Base-by-base conservation (phyloP, 495 filamentous ascomycete genomes). In the Penicillium bialowiezense region DNA sequence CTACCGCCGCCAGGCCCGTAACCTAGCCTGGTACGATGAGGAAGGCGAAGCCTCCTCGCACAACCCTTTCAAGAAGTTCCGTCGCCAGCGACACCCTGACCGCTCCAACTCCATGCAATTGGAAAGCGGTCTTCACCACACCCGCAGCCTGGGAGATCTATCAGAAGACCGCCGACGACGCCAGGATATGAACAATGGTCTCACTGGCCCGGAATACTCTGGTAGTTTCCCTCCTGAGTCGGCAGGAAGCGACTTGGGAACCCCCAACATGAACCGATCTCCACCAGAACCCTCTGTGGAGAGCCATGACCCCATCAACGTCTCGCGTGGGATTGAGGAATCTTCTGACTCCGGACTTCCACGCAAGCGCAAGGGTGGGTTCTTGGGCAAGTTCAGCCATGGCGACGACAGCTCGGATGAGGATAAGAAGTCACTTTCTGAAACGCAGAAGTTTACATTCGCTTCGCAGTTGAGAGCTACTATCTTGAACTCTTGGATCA, bases 401-500 rank as follows among this genome's bases (percentile, higher is more conserved):
- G 15, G 23, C 28, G 19, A 29, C 7, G 29, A 29, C 1, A 15
- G 49, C 7, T 31, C 48, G 15, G 39, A 51, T 8, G 52, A 51
- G n/a, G 55, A 61, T 4, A 56, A 68, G 26, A 52, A 63, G 39
- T 56, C 67, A 44, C 45, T 69, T 19, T 39, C 44, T 43, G 69
- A 75, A 45, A 64, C 62, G 28, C 73, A 77, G 14, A 78, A 77
- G 12, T 90, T 84, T 48, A 91, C 87, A 0, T 54, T 84, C n/a
- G 68, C 68, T 36, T 82, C 85, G 50, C 90, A 95, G 63, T 54
- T 93, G 29, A 78, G 75, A 38, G 79, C 82, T 8, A 88, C 86
- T 0, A 42, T 96, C 4, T 78, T 95, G 55, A 81, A 82, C 53
- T 91, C 87, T 1, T 92, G 87, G 80, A 85, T 96, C 58, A 96